phyloP scores from a whole-genome alignment of 352 stramenopile genomes.

The Thraustochytrium striatum region DNA sequence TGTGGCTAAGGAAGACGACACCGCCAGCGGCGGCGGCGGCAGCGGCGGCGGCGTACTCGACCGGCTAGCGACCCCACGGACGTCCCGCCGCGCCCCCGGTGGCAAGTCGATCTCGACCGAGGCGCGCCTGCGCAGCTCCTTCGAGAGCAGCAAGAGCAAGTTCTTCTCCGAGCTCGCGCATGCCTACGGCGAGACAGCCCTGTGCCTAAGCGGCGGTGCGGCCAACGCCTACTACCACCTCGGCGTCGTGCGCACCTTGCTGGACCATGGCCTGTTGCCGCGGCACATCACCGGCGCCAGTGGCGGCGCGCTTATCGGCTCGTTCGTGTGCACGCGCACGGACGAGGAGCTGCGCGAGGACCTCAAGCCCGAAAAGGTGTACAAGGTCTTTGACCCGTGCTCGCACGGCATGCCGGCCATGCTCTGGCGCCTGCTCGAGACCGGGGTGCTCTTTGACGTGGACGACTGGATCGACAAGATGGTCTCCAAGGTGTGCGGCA shows the following conservation, averaged over 20 bases:
- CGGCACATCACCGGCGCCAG: constrained; percentile 57
- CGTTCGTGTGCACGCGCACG: constrained; percentile 61
- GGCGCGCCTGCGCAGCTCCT: not conserved
- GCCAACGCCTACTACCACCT: constrained; percentile 41
- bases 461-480: constrained; percentile 28
- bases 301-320: constrained; percentile 63
- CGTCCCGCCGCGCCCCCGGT: too few species aligned
- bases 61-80: too few species aligned
- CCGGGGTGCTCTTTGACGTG: constrained; percentile 13
- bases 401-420: constrained; percentile 13
- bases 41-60: not conserved
- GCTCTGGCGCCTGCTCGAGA: not conserved
- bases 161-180: constrained; percentile 42
- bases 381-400: constrained; percentile 43
- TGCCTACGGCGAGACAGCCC: constrained; percentile 29
- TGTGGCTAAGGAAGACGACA: too few species aligned
- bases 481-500: constrained; percentile 44
- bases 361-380: constrained; percentile 5
- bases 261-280: constrained; percentile 18
- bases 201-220: constrained; percentile 33
- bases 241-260: constrained; percentile 22
- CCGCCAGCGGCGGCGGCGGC: not conserved
- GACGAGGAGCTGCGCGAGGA: constrained; percentile 43
- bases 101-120: not conserved
- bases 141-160: constrained; percentile 21